Evolutionary conservation across 176 grass and related monocot species (phyloP).

Genomic region (Oryza glaberrima): DNA sequence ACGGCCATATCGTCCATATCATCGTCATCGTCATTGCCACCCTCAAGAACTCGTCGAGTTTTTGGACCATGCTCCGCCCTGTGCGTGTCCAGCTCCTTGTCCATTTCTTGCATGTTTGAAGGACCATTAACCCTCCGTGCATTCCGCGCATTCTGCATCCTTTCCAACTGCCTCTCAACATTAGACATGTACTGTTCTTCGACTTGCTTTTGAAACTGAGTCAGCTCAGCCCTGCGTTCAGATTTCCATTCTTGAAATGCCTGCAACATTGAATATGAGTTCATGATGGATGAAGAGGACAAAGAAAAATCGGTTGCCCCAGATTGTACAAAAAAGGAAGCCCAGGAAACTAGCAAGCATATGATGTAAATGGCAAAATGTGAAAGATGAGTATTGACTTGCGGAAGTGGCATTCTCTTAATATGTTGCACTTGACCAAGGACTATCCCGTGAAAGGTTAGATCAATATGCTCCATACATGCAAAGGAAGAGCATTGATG

Average conservation of each 20-base stretch:
- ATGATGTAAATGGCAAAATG: neutral
- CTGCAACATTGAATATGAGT: constrained; percentile 44
- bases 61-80: constrained; percentile 90
- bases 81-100: constrained; percentile 90
- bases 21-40: constrained; percentile 72
- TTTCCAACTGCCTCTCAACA: constrained; percentile 80
- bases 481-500: neutral
- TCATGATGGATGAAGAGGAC: neutral
- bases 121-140: constrained; percentile 50
- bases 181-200: constrained; percentile 87
- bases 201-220: constrained; percentile 75
- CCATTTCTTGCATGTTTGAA: constrained; percentile 90
- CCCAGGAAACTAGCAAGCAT: neutral
- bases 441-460: neutral
- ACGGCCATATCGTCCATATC: constrained; percentile 78
- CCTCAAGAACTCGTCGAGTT: constrained; percentile 62
- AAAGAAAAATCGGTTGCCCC: neutral
- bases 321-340: neutral
- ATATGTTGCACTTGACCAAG: neutral
- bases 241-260: constrained; percentile 83
- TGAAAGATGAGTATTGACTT: neutral
- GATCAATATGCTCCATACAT: neutral
- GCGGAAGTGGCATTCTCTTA: neutral
- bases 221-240: constrained; percentile 68
- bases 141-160: constrained; percentile 79